Conservation (phyloP, 495 filamentous ascomycete genomes). For the Penicillium ochrochloron region DNA sequence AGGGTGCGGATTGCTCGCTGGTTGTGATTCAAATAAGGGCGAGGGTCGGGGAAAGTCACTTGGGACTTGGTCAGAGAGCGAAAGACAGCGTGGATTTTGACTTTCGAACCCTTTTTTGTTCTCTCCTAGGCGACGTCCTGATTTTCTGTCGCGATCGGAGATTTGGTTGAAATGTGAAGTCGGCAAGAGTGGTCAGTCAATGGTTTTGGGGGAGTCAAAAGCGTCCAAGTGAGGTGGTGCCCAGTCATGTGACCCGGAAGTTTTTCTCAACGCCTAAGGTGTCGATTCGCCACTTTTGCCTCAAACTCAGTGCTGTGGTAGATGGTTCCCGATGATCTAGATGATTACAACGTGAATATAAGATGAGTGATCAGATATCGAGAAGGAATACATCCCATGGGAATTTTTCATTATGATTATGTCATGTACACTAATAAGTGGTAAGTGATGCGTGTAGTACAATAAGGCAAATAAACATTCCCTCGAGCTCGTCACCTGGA, state of each 20-base stretch:
- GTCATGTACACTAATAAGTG: conserved; percentile 41
- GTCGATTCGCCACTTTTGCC: not conserved
- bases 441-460: conserved; percentile 27
- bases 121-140: conserved; percentile 1
- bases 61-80: conserved; percentile 51
- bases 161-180: conserved; percentile 3
- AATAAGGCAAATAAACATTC: conserved; percentile 15
- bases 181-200: not conserved
- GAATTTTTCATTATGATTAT: conserved; percentile 43
- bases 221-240: not conserved
- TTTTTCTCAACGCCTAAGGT: conserved; percentile 12
- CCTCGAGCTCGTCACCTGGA: not conserved
- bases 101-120: conserved; percentile 47
- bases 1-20: conserved; percentile 15
- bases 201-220: not conserved
- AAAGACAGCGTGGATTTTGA: conserved; percentile 31
- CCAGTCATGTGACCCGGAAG: conserved; percentile 11
- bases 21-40: conserved; percentile 24
- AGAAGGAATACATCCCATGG: not conserved
- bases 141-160: not conserved
- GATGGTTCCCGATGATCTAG: not conserved
- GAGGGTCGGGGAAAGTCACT: conserved; percentile 47
- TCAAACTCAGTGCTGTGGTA: not conserved
- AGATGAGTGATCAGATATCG: not conserved
- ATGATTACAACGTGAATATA: not conserved